Base-by-base conservation (phyloP, 257 asterid species). In the Mentha longifolia region DNA sequence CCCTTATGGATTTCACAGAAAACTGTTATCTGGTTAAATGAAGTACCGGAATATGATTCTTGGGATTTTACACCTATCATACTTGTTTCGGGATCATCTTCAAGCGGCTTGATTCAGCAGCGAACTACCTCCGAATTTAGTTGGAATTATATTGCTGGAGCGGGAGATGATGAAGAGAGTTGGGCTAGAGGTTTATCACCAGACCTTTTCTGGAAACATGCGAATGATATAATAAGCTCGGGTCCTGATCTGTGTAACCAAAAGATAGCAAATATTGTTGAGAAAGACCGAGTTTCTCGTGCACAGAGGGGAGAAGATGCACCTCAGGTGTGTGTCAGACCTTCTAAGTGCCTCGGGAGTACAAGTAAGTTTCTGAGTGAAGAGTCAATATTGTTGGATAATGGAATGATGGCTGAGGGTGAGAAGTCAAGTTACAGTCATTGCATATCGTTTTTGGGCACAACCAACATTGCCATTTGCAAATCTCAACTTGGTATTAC, bases 161-260 rank as follows among this genome's bases (percentile, higher is more conserved):
- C 99, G 78, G 99, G 97, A 70, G 99, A 94, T 77, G 99, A 94
- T 74, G 99, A 91, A 84, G 99, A 94, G 81, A 89, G 98, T 67
- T 94, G 99, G 99, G 90, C 99, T 45, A 86, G 99, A 80, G 93
- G 96, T 31, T 71, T 94, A 65, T 69, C 86, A 0, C 97, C 99
- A 56, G 63, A 50, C 62, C 86, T 91, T 67, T 94, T 94, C 85
- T 94, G 98, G 97, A 87, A 88, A 76, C 88, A 88, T 76, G 95
- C 89, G 33, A 79, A 89, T 79, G 98, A 91, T 76, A 78, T 91
- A 75, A 85, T 94, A 79, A 79, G 84, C 76, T 89, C 83, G 2
- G 96, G 91, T 73, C 98, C 99, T 50, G 88, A 87, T 56, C 62
- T 65, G 35, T 94, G 99, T 76, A 94, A 91, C 74, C 95, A 86